Conservation (phyloP, 805 yeast genomes). For the Danielia oregonensis region DNA sequence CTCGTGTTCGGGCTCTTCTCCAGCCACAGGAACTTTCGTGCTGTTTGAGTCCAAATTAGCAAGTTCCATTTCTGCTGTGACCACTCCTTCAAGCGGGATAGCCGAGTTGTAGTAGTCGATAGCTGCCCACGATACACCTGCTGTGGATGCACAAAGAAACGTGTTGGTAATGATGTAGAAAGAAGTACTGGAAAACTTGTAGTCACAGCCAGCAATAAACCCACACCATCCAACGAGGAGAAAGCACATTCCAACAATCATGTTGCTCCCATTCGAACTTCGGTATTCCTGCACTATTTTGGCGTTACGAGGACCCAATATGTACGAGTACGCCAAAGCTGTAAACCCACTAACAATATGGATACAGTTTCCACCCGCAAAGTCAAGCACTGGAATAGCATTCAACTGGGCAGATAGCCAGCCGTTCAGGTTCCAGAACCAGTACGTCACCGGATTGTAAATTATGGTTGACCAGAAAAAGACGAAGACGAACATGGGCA, state of each 20-base stretch:
- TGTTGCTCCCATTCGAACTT: slow-evolving; percentile 30
- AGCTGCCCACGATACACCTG: slow-evolving; percentile 34
- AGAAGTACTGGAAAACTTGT: slow-evolving; percentile 30
- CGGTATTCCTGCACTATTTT: slow-evolving; percentile 34
- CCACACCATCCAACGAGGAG: slow-evolving; percentile 39
- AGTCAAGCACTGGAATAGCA: slow-evolving; percentile 37
- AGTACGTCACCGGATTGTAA: slow-evolving; percentile 42
- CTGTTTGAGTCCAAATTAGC: background rate
- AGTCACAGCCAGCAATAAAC: slow-evolving; percentile 42
- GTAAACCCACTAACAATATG: slow-evolving; percentile 46
- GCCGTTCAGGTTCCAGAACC: slow-evolving; percentile 44
- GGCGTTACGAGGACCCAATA: slow-evolving; percentile 41
- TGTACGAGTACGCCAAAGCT: slow-evolving; percentile 39
- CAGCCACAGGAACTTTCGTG: slow-evolving; percentile 12
- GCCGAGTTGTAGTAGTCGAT: slow-evolving; percentile 39
- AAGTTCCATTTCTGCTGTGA: slow-evolving; percentile 1
- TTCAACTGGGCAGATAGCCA: slow-evolving; percentile 36
- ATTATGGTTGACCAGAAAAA: slow-evolving; percentile 38
- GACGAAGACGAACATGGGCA: slow-evolving; percentile 39
- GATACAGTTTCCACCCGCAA: slow-evolving; percentile 45
- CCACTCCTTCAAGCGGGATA: slow-evolving; percentile 31
- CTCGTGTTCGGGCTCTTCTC: slow-evolving; percentile 7
- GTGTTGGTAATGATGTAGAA: slow-evolving; percentile 31
- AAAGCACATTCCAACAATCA: slow-evolving; percentile 27
- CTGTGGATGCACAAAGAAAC: slow-evolving; percentile 29